Conservation (phyloP, 2,329 filamentous ascomycete genomes). For the Penicillium vulpinum region DNA sequence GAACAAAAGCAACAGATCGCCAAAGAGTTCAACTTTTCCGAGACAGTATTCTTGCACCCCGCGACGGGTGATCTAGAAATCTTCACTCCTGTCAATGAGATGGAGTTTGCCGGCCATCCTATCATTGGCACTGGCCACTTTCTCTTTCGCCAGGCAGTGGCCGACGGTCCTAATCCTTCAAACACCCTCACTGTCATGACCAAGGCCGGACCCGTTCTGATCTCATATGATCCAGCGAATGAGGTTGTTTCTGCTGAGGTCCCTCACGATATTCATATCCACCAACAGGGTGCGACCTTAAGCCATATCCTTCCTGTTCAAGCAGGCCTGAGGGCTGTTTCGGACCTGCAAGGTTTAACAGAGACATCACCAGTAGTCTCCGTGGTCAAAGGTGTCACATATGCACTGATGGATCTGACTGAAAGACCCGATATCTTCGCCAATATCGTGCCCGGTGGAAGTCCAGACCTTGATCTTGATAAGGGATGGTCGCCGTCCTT, state of each 20-base stretch:
- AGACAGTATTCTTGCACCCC: conserved; percentile 63
- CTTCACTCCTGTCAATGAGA: conserved; percentile 56
- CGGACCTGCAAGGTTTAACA: conserved; percentile 6
- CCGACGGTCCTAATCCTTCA: conserved; percentile 11
- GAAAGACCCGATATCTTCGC: conserved; percentile 22
- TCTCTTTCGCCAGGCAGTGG: conserved; percentile 30
- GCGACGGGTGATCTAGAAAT: conserved; percentile 54
- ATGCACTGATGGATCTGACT: conserved; percentile 29
- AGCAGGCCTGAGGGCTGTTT: not conserved
- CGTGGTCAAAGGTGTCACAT: conserved; percentile 70
- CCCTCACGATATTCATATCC: conserved; percentile 66
- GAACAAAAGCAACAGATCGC: conserved; percentile 59
- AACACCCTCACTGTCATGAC: conserved; percentile 25
- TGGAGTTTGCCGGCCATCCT: conserved; percentile 65
- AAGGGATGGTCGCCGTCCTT: conserved; percentile 31
- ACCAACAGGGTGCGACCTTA: conserved; percentile 40
- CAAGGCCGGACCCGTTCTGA: conserved; percentile 47
- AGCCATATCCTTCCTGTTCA: conserved; percentile 17
- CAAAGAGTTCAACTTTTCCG: conserved; percentile 64
- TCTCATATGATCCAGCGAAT: conserved; percentile 41
- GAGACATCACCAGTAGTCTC: conserved; percentile 54
- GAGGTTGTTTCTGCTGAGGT: conserved; percentile 60
- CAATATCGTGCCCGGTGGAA: conserved; percentile 18
- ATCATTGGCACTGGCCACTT: conserved; percentile 53
- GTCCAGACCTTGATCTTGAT: conserved; percentile 27